Evolutionary conservation across 2,329 filamentous ascomycete genomes (phyloP).

Genomic region (Sordariomycetes sp.): DNA sequence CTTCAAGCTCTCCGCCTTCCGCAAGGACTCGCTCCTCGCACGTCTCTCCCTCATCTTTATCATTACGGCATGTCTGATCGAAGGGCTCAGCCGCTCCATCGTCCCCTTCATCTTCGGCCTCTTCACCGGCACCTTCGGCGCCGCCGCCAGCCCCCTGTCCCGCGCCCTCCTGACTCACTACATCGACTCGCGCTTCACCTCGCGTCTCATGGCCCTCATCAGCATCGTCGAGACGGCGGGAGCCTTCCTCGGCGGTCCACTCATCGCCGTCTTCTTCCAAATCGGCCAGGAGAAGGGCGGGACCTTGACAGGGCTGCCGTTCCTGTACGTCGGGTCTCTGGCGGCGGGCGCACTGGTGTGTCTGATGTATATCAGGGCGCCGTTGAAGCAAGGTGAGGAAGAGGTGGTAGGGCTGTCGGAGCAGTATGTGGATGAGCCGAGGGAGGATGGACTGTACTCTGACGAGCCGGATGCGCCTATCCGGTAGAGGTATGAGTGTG

Average conservation of each 20-base stretch:
- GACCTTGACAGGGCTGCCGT: conserved; percentile 22
- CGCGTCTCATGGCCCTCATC: conserved; percentile 25
- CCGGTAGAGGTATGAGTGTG: not conserved
- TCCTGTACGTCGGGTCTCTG: conserved; percentile 22
- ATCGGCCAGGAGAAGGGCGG: conserved; percentile 20
- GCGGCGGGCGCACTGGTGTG: conserved; percentile 14
- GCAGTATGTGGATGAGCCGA: not conserved
- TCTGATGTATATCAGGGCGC: conserved; percentile 17
- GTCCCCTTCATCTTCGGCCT: conserved; percentile 22
- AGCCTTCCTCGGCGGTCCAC: conserved; percentile 24
- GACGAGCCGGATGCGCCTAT: conserved; percentile 3
- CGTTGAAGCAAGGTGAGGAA: conserved; percentile 9
- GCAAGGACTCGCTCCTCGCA: conserved; percentile 22
- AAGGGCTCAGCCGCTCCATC: conserved; percentile 18
- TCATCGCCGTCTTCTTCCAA: conserved; percentile 23
- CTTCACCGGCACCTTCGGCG: conserved; percentile 22
- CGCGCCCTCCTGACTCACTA: conserved; percentile 25
- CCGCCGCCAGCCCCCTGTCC: conserved; percentile 21
- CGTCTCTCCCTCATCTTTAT: conserved; percentile 18
- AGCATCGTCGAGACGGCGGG: conserved; percentile 24
- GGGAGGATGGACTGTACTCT: not conserved
- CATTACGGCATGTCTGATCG: conserved; percentile 16
- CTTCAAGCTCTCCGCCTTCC: conserved; percentile 18
- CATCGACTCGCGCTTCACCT: conserved; percentile 21
- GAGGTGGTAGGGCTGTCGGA: conserved; percentile 8